A percentile compares a stretch with the other conserved stretches of the same genome.
These are phyloP conservation scores for Vinca major DNA, from an alignment of 305 asterid species.

Conservation along the genomic window DNA sequence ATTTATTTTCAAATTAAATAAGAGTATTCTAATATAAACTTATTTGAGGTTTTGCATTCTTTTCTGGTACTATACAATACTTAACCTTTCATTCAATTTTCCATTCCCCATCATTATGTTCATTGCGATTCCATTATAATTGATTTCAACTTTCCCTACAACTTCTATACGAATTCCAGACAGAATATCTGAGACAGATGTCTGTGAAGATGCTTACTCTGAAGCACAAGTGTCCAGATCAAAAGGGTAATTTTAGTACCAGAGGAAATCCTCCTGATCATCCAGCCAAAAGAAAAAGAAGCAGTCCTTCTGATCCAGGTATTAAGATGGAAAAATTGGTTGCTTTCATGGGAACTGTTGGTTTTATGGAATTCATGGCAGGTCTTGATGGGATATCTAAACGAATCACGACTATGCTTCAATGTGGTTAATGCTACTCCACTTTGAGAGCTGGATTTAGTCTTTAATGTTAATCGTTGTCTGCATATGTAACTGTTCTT, in stretches of 20 bases:
- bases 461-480: no score
- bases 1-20: background rate
- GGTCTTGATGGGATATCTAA: background rate
- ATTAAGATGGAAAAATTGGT: background rate
- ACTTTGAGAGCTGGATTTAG: no score
- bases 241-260: constrained; percentile 33
- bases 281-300: no score
- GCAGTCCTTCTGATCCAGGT: constrained; percentile 59
- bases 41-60: constrained; percentile 5
- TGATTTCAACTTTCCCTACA: background rate
- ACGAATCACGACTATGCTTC: no score
- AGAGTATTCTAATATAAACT: constrained; percentile 5
- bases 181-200: constrained; percentile 51
- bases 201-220: constrained; percentile 49
- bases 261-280: constrained; percentile 33
- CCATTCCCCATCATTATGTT: no score
- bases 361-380: background rate
- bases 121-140: background rate
- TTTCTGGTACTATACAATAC: no score
- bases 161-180: constrained; percentile 31
- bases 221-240: constrained; percentile 48
- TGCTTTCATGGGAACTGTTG: background rate
- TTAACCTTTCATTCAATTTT: constrained; percentile 12
- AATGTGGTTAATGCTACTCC: no score
- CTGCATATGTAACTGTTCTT: no score